Evolutionary conservation across 331 rosid species (phyloP), one percentile per base, ranked within the genome.

Genomic region (Quercus phellos): DNA sequence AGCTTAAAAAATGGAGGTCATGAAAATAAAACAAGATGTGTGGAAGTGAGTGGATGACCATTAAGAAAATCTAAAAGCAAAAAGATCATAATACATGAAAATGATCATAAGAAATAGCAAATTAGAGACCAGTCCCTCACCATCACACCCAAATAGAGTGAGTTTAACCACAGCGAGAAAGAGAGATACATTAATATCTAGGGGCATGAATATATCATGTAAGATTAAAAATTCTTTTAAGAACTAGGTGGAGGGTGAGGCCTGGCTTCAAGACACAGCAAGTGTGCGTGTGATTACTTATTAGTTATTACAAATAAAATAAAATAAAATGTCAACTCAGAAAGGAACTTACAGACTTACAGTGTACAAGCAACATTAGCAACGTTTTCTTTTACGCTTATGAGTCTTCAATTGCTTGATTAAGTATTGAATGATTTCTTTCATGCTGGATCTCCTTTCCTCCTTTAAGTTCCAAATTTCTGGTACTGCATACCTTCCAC

Each of bases 401-500:
- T 59, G 80, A 73, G 71, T 17, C 77, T 77, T 84, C 74, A 80
- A 43, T 74, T 80, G 87, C 72, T 67, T 58, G 70, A 80, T 8
- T 17, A 80, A 46, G 80, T 78, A 78, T 38, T 66, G 81, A 6
- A 85, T 46, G 63, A 71, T 69, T 81, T 85, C 85, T 75, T 78
- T 85, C 68, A 85, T 27, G 58, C 74, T 81, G 74, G 86, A 85
- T 77, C 50, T 81, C 42, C 84, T 81, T n/a, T 55, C 72, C 22
- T 75, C 86, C 32, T 68, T 82, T 60, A 51, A 58, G 82, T 81
- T 82, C 88, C 86, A 85, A 74, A 85, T 55, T 76, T 85, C 86
- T 29, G 77, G 35, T 22, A 81, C 29, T 6, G 74, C 42, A 38
- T 85, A 85, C 42, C 84, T 77, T 74, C 84, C 88, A 72, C 84